Base-by-base conservation (phyloP, 805 yeast species). In the Myxozyma mucilagina region DNA sequence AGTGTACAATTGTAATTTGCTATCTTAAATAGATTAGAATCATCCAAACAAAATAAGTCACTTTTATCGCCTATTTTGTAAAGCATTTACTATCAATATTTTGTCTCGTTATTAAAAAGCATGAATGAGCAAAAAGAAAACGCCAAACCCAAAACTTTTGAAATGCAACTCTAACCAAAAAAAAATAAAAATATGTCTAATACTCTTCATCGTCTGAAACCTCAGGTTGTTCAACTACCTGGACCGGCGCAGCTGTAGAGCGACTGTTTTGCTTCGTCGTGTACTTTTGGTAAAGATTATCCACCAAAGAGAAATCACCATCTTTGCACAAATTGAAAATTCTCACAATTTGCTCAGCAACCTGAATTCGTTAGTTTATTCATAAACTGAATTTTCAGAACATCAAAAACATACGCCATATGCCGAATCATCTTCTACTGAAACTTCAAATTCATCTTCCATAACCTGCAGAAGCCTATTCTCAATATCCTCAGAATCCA, bases 371-470 rank as follows among this genome's bases (percentile, higher is more conserved):
- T 38, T 3, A 43, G 36, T 14, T 24, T 32, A 45, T 20, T 18
- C 18, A 13, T 16, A 16, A 11, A 13, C 7, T 18, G 6, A 18
- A 38, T 35, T 35, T 13, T 36, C 29, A 29, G 29, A 41, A 18
- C 6, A 11, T 24, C 2, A 4, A n/a, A 18, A 11, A 16, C 51
- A 18, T 55, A 56, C 66, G 29, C 53, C 82, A 57, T 87, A 79
- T 0, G 96, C 93, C 9, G 96, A 85, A 68, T 90, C 96, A 71
- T 93, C 96, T 69, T 94, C 97, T 47, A 94, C 84, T 47, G 84
- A 81, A 8, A 87, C 87, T 60, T 90, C 97, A 70, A 93, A 94
- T 74, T 94, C 99, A 75, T 93, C 99, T 61, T 86, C 85, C 97
- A 94, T 90, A 31, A 96, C 94, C 71, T 88, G 87, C 54, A 88